These are phyloP conservation scores for Exophiala alcalophila DNA, from an alignment of 2,329 filamentous ascomycete species.

Conservation along the genomic window DNA sequence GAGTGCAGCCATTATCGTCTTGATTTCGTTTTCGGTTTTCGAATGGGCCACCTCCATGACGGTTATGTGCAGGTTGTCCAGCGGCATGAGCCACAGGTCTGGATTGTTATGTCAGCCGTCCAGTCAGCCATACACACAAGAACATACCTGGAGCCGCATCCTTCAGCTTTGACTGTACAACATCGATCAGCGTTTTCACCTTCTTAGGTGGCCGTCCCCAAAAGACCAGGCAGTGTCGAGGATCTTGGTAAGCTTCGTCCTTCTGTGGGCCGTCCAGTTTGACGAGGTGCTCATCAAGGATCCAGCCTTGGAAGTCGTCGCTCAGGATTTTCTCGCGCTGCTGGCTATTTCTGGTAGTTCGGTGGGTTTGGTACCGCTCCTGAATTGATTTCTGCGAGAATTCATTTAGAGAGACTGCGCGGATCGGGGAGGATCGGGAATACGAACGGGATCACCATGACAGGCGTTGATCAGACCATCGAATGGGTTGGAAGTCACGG, in stretches of 20 bases:
- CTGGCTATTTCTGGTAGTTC: conserved; percentile 69
- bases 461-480: conserved; percentile 68
- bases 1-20: conserved; percentile 58
- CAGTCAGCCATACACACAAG: too few species aligned
- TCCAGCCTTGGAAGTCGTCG: conserved; percentile 64
- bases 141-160: conserved; percentile 67
- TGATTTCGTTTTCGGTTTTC: conserved; percentile 66
- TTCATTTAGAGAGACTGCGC: conserved; percentile 12
- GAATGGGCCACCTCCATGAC: conserved; percentile 81
- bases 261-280: conserved; percentile 63
- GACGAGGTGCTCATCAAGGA: conserved; percentile 71
- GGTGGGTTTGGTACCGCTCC: conserved; percentile 68
- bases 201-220: conserved; percentile 80
- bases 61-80: conserved; percentile 76
- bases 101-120: too few species aligned
- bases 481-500: conserved; percentile 65
- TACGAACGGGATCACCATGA: conserved; percentile 60
- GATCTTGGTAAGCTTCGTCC: conserved; percentile 69
- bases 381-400: conserved; percentile 62
- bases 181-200: conserved; percentile 63
- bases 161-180: conserved; percentile 65
- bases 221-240: conserved; percentile 77
- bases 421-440: conserved; percentile 15
- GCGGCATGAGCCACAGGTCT: conserved; percentile 86
- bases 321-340: conserved; percentile 71